Base-by-base conservation (phyloP, 768 basidiomycete genomes). In the Rubroboletus pulcherrimus region DNA sequence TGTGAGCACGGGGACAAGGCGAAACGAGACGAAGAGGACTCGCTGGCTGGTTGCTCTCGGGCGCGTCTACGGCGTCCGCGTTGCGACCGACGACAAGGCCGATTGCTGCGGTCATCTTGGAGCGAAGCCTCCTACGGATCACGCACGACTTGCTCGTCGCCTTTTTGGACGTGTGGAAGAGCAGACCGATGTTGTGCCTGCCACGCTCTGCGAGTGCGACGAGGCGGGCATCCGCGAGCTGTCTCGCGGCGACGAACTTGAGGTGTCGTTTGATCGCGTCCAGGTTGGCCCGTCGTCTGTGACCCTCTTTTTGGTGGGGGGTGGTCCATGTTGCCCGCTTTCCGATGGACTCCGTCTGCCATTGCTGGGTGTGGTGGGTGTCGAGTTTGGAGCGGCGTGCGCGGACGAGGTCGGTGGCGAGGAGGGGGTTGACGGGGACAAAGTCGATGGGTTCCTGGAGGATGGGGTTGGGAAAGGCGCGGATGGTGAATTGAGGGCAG, bases 111-210 rank as follows among this genome's bases (percentile, higher is more conserved):
- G 43, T 56, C 44, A 67, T 54, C 49, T 69, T 67, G 45, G 66
- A 54, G 5, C 63, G 61, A 3, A 67, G 57, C 12, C 58, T 43
- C 19, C 57, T 45, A 4, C 68, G 68, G 14, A 68, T 10, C 8
- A 67, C 66, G 5, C 33, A 57, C 6, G 52, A 60, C 33, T 67
- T 69, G 59, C 59, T 67, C 2, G 65, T 68, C 2, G 50, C 40
- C 49, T 67, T 69, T 47, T 69, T 69, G 6, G 63, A 51, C 0
- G 51, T 60, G 47, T 61, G 58, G 34, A 63, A 68, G 19, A 65
- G 55, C 0, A 68, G 51, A 24, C 55, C 24, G 43, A 68, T 10
- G 37, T 52, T 64, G 37, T 5, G 50, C 37, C 53, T 57, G 29
- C 55, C 61, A 3, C n/a, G 33, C 26, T 31, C 5, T 24, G 61